These are phyloP conservation scores for Boletus smithii DNA, from an alignment of 1,284 basidiomycete species.

Conservation along the genomic window DNA sequence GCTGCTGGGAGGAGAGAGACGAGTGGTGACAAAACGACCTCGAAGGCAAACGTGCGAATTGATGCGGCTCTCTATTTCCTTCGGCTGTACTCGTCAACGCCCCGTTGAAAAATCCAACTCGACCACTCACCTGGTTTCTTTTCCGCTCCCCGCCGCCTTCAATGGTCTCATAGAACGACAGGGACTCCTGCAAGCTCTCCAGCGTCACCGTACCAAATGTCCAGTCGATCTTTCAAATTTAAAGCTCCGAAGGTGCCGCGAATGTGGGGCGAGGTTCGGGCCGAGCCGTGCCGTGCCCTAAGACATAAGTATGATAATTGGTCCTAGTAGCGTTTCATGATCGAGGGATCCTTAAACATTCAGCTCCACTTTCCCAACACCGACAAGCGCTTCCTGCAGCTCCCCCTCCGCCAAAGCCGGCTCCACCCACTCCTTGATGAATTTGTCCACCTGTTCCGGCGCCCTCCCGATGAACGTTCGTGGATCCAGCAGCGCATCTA, in stretches of 20 bases:
- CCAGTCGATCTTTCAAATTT: constrained; percentile 26
- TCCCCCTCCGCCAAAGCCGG: constrained; percentile 77
- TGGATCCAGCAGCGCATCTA: constrained; percentile 76
- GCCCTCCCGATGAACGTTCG: constrained; percentile 87
- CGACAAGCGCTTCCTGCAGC: constrained; percentile 57
- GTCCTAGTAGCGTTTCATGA: too few species aligned
- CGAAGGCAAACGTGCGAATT: constrained; percentile 31
- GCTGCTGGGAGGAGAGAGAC: constrained; percentile 8
- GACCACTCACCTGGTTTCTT: constrained; percentile 12
- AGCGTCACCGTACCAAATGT: neutral
- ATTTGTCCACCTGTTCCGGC: constrained; percentile 89
- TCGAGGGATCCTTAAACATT: constrained; percentile 36
- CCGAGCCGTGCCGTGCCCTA: constrained; percentile 12
- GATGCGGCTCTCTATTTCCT: constrained; percentile 11
- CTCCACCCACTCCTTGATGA: constrained; percentile 84
- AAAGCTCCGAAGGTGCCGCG: constrained; percentile 16
- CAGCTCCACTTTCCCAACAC: constrained; percentile 48
- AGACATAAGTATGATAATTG: neutral
- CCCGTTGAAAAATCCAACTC: neutral
- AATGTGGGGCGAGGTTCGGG: constrained; percentile 15
- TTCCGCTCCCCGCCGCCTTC: neutral
- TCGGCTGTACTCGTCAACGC: constrained; percentile 9
- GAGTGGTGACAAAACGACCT: constrained; percentile 12
- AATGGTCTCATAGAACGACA: neutral
- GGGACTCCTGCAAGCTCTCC: neutral